Base-by-base conservation (phyloP, 306 rosid species). In the Corylus avellana region DNA sequence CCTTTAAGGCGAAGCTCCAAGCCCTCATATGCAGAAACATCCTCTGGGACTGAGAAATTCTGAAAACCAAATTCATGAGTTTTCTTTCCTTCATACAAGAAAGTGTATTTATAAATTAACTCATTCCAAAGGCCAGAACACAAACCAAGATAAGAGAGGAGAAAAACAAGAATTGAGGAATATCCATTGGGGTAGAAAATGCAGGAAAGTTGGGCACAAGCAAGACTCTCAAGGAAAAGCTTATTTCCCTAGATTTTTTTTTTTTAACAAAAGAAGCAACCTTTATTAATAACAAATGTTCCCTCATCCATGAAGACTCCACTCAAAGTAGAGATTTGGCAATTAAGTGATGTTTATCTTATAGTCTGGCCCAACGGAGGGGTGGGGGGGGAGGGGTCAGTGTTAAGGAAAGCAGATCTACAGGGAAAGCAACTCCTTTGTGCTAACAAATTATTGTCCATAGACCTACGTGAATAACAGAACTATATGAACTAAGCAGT, bases 11-110 rank as follows among this genome's bases (percentile, higher is more conserved):
- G 92, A 78, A 94, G 79, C 86, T 92, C 97, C 94, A 94, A 75
- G 37, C 98, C 98, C 77, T 92, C 97, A 86, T 94, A 94, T 56
- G 92, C 92, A 75, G 97, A 92, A 44, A 92, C 95, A 88, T 94
- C 89, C 78, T 88, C 94, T 5, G 98, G 92, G 37, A 80, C 90
- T 79, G 91, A 85, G 78, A 94, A 90, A 87, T 94, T 94, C 98
- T 94, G 86, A 79, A 79, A 77, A 63, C 54, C 77, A 84, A 76
- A 70, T 76, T 74, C 48, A 77, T 69, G 54, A 72, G 53, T 48
- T 79, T 59, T 62, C 62, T 76, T 68, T 29, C 42, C 66, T 58
- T 4, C 47, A 77, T 8, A 27, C 27, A 64, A 73, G 32, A 75
- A 75, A 74, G 67, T 46, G 49, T 53, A 72, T 58, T 73, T 77